Percentiles rank a stretch among this genome's conserved stretches.
phyloP scores from a whole-genome alignment of 116 monocot species.

The Cymodocea nodosa region DNA sequence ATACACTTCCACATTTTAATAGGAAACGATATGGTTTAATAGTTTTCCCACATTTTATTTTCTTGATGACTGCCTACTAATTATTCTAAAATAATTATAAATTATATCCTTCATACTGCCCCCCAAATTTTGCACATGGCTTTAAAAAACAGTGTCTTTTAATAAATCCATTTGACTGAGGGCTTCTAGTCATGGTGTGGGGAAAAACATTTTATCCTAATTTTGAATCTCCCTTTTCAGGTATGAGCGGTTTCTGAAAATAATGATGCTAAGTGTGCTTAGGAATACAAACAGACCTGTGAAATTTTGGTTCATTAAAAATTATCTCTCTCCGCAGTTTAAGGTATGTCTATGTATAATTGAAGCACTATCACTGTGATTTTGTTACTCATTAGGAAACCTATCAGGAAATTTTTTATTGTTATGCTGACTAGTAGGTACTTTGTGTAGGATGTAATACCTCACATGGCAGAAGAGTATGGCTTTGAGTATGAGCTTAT shows the following conservation, averaged over 20 bases:
- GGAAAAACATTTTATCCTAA: not conserved
- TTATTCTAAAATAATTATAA: too few relatives aligned
- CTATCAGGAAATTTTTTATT: not conserved
- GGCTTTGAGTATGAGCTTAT: slow-evolving; percentile 96
- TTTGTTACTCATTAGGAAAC: not conserved
- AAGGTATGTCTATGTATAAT: slow-evolving; percentile 34
- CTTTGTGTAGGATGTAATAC: slow-evolving; percentile 78
- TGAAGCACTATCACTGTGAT: not conserved
- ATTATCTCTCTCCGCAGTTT: slow-evolving; percentile 98
- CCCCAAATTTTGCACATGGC: too few relatives aligned
- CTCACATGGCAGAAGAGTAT: slow-evolving; percentile 84
- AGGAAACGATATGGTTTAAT: too few relatives aligned
- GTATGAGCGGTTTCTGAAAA: slow-evolving; percentile 93
- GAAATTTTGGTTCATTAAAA: slow-evolving; percentile 99
- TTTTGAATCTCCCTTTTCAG: slow-evolving; percentile 23
- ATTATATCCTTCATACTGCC: too few relatives aligned
- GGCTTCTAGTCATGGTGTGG: too few relatives aligned
- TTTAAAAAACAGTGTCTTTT: too few relatives aligned
- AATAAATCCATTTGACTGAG: too few relatives aligned
- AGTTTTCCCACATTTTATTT: too few relatives aligned
- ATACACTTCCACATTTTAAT: too few relatives aligned
- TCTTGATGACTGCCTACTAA: too few relatives aligned
- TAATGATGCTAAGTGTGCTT: slow-evolving; percentile 93
- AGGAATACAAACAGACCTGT: slow-evolving; percentile 81
- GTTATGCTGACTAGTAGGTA: not conserved